Evolutionary conservation across 352 stramenopile species (phyloP).

Genomic region (Pythium dissimile): DNA sequence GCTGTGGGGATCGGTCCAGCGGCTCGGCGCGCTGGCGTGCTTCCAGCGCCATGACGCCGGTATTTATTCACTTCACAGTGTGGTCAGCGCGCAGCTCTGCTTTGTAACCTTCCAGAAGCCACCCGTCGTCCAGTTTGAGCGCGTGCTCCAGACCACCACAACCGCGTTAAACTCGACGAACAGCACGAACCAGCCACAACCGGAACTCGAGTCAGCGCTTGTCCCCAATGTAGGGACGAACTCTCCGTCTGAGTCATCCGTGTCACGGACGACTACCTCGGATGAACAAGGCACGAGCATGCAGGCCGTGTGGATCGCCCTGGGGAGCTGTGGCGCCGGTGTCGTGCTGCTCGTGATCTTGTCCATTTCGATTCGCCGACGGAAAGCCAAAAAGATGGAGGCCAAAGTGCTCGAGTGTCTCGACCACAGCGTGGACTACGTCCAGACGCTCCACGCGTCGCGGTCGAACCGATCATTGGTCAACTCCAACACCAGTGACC

Average conservation of each 20-base stretch:
- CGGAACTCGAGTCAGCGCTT: not conserved
- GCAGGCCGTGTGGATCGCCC: conserved; percentile 1
- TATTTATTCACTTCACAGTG: not conserved
- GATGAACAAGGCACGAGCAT: conserved; percentile 3
- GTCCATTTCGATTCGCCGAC: not conserved
- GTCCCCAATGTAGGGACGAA: not conserved
- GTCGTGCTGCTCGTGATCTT: conserved; percentile 3
- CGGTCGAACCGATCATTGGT: not conserved
- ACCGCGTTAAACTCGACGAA: not conserved
- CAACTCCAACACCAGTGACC: not conserved
- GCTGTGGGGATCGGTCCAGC: not conserved
- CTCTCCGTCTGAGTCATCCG: not conserved
- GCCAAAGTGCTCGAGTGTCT: not conserved
- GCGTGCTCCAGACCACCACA: not conserved
- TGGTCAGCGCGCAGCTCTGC: not conserved
- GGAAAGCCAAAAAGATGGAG: not conserved
- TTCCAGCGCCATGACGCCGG: not conserved
- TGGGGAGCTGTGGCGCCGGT: not conserved
- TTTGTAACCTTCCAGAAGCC: not conserved
- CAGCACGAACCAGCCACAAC: not conserved
- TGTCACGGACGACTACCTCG: not conserved
- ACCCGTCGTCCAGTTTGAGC: not conserved
- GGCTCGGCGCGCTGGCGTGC: not conserved
- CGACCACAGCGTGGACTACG: not conserved
- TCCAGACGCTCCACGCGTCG: not conserved